Conservation (phyloP, 192 early-diverging fungal species). For the Coemansia sp. region DNA sequence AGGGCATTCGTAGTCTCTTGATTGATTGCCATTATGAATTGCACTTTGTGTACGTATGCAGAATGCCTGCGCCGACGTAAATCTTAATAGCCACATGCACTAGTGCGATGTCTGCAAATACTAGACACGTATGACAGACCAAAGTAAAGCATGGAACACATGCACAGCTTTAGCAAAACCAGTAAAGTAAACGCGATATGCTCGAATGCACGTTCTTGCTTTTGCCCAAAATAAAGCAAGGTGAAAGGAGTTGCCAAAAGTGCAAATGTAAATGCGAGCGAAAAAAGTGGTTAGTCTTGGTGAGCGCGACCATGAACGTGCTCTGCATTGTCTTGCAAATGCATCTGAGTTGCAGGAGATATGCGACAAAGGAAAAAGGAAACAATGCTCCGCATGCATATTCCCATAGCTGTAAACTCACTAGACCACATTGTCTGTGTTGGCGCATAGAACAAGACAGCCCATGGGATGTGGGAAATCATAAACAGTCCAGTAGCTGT, state of each 20-base stretch:
- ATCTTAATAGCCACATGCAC: not conserved
- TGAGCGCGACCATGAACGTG: not conserved
- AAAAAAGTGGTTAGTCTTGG: not conserved
- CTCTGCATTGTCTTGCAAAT: not conserved
- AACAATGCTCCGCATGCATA: constrained; percentile 23
- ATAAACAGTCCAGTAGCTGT: constrained; percentile 7
- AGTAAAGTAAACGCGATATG: too few species aligned
- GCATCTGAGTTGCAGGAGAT: constrained; percentile 28
- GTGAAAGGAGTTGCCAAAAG: not conserved
- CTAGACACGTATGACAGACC: not conserved
- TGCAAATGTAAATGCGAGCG: not conserved
- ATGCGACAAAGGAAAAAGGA: constrained; percentile 15
- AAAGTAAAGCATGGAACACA: not conserved
- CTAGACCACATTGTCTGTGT: constrained; percentile 10
- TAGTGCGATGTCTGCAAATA: not conserved
- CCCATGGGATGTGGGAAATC: constrained; percentile 28
- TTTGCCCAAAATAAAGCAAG: not conserved
- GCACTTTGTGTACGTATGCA: not conserved
- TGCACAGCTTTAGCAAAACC: not conserved
- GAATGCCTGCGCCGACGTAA: not conserved
- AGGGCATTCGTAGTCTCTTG: not conserved
- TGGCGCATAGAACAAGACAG: constrained; percentile 19
- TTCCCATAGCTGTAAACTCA: constrained; percentile 5
- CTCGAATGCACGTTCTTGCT: not conserved
- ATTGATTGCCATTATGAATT: not conserved